Evolutionary conservation across 1,284 basidiomycete species (phyloP).

Genomic region (Apiotrichum montevideense): DNA sequence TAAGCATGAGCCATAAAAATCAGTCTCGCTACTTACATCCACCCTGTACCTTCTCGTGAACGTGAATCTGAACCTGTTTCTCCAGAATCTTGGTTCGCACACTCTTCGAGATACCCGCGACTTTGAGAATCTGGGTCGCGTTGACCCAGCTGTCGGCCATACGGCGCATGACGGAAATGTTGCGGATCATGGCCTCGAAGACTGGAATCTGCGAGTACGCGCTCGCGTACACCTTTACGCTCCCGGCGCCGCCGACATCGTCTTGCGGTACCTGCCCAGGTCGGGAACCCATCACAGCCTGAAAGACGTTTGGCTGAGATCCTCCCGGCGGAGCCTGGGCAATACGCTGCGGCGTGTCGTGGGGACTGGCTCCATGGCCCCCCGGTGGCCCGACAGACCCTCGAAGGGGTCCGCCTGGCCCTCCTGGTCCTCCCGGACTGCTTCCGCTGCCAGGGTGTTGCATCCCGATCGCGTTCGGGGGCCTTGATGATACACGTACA

Average conservation of each 20-base stretch:
- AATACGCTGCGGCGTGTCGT: no score
- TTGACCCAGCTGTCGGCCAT: constrained; percentile 80
- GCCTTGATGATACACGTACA: no score
- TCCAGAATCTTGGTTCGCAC: constrained; percentile 94
- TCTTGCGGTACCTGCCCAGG: constrained; percentile 35
- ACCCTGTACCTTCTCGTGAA: constrained; percentile 98
- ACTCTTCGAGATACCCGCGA: constrained; percentile 96
- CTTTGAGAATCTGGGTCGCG: constrained; percentile 98
- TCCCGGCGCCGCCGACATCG: constrained; percentile 21
- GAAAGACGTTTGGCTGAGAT: constrained; percentile 30
- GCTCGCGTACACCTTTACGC: constrained; percentile 42
- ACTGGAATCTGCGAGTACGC: constrained; percentile 54
- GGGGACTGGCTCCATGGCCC: no score
- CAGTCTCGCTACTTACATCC: constrained; percentile 55
- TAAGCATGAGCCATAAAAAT: background rate
- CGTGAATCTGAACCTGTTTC: constrained; percentile 90
- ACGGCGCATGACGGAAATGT: constrained; percentile 96
- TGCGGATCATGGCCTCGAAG: constrained; percentile 93
- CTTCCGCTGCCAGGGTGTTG: no score
- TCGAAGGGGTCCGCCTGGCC: no score
- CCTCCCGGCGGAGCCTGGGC: no score
- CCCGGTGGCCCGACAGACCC: no score
- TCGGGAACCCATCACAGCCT: constrained; percentile 36
- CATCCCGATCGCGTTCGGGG: no score
- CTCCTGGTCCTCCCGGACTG: no score